Evolutionary conservation across 202 grass and related monocot genomes (phyloP).

Genomic region (Saccharum hybrid): DNA sequence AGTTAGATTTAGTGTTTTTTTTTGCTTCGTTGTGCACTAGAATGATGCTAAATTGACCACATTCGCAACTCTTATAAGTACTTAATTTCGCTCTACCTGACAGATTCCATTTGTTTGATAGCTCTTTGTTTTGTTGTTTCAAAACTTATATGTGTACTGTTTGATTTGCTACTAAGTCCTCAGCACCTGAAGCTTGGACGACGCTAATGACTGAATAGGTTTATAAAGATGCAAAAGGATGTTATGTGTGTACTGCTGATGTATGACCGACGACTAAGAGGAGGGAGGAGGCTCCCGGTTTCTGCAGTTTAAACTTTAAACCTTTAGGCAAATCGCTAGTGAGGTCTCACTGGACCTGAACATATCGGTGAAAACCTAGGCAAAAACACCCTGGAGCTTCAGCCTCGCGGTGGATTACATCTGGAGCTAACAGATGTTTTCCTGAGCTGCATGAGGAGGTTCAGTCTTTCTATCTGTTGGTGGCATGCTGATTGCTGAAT

Average conservation of each 20-base stretch:
- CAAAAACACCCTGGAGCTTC: background rate
- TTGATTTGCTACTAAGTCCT: background rate
- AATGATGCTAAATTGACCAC: background rate
- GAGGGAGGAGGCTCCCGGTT: background rate
- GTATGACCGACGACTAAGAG: background rate
- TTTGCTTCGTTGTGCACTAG: background rate
- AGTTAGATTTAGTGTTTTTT: too few species aligned
- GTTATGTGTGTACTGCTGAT: background rate
- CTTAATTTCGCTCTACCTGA: too few species aligned
- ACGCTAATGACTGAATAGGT: background rate
- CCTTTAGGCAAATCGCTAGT: background rate
- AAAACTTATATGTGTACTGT: background rate
- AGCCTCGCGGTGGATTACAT: background rate
- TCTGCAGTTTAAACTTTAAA: background rate
- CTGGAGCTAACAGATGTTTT: too few species aligned
- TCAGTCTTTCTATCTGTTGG: too few species aligned
- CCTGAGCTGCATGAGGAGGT: too few species aligned
- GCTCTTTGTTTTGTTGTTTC: background rate
- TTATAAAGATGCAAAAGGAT: background rate
- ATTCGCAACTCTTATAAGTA: background rate
- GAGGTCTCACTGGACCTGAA: too few species aligned
- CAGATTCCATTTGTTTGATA: background rate
- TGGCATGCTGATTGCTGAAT: too few species aligned
- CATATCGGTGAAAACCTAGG: too few species aligned
- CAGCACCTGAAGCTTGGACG: background rate